Evolutionary conservation across 1,284 basidiomycete species (phyloP).

Genomic region (Boletus sp.): DNA sequence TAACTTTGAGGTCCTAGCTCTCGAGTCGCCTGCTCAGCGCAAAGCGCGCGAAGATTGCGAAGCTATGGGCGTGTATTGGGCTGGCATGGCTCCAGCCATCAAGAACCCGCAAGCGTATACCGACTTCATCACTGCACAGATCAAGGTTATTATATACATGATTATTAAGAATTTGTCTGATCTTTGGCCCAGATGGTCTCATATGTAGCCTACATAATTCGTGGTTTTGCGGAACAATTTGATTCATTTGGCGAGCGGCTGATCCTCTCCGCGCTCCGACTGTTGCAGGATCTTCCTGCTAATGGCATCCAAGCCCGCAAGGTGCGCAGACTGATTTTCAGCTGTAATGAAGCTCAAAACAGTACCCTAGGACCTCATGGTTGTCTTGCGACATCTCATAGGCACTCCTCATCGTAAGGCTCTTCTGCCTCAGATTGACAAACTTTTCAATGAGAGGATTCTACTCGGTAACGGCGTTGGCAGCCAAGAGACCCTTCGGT

Average conservation of each 20-base stretch:
- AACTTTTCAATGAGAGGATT: constrained; percentile 89
- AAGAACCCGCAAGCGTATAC: constrained; percentile 78
- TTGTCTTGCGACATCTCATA: constrained; percentile 90
- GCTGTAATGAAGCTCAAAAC: constrained; percentile 2
- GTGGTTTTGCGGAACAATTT: constrained; percentile 66
- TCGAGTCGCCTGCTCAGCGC: constrained; percentile 87
- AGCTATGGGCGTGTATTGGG: constrained; percentile 73
- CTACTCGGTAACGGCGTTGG: constrained; percentile 81
- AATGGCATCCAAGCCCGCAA: constrained; percentile 82
- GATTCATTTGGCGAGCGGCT: constrained; percentile 81
- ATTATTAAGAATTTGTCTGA: constrained; percentile 1
- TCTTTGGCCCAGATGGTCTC: constrained; percentile 70
- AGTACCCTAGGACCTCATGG: constrained; percentile 75
- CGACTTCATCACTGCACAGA: constrained; percentile 90
- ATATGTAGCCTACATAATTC: constrained; percentile 88
- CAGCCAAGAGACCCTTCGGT: constrained; percentile 83
- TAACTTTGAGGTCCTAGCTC: constrained; percentile 69
- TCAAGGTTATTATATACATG: constrained; percentile 59
- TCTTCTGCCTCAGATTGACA: constrained; percentile 84
- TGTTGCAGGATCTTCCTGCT: constrained; percentile 92
- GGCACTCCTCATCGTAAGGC: constrained; percentile 78
- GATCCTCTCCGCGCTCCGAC: constrained; percentile 76
- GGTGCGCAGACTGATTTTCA: constrained; percentile 36
- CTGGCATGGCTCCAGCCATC: constrained; percentile 79
- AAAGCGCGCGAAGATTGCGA: constrained; percentile 78